Base-by-base conservation (phyloP, 2,329 filamentous ascomycete species). In the Chaetomium olivaceum region DNA sequence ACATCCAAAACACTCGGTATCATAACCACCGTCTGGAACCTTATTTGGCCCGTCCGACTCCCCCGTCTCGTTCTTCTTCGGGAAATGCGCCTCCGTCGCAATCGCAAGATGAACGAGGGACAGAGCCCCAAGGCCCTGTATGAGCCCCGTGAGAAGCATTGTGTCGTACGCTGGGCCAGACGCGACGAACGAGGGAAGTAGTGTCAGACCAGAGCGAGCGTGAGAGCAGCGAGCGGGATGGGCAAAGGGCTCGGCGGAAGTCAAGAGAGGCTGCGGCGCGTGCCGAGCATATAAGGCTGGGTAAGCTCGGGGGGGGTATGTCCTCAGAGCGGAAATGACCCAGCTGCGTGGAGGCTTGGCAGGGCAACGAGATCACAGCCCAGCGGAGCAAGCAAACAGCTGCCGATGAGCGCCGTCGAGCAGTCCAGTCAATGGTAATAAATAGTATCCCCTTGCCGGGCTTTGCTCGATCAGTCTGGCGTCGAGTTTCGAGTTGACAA, bases 81-180 rank as follows among this genome's bases (percentile, higher is more conserved):
- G 61, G 23, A 69, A 70, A 11, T 63, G 65, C 3, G 61, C 61
- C 48, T 70, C 69, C 19, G 59, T 57, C 7, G 63, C 71, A 21
- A 68, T 19, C 11, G 66, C 70, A 57, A 68, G 11, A 16, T 64
- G 68, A 59, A 64, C 67, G 58, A 74, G 67, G 58, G 68, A 70
- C 67, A 74, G 51, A 43, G 68, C 68, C 62, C 69, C 70, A 12
- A 71, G 65, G 56, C 67, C 64, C 48, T 65, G 67, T 21, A 70
- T 21, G 19, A 72, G 68, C 69, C 68, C 70, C 62, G 67, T 57
- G 33, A 72, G 64, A 68, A 70, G 67, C 72, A 73, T 74, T 46
- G 56, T 69, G 62, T 39, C 54, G 64, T 51, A 63, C 23, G 29
- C 55, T 36, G 64, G 58, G 63, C 55, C 55, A 58, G 63, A 62